These are phyloP conservation scores for Xylaria flabelliformis DNA, from an alignment of 495 filamentous ascomycete species.

Conservation along the genomic window DNA sequence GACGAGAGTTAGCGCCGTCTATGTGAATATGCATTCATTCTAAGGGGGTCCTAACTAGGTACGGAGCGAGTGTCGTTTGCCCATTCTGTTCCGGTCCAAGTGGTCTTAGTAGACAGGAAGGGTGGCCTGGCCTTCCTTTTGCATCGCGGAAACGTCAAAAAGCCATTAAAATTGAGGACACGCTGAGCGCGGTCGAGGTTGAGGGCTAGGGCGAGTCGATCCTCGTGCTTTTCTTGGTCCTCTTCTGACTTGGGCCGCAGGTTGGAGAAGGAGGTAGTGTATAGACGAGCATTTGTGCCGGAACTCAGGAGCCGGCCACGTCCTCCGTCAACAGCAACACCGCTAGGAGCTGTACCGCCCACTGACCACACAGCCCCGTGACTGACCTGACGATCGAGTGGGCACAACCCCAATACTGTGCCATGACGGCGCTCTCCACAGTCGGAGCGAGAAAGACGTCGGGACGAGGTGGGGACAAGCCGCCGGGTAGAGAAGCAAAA, in stretches of 20 bases:
- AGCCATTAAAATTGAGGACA: slow-evolving; percentile 60
- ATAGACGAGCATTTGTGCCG: slow-evolving; percentile 77
- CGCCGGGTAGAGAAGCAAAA: slow-evolving; percentile 61
- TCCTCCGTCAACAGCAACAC: slow-evolving; percentile 62
- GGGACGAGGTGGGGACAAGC: slow-evolving; percentile 43
- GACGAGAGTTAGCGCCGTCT: slow-evolving; percentile 13
- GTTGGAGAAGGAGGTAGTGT: slow-evolving; percentile 69
- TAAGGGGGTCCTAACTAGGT: slow-evolving; percentile 53
- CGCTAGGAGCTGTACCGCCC: slow-evolving; percentile 67
- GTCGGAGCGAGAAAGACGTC: slow-evolving; percentile 40
- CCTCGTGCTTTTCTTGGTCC: slow-evolving; percentile 71
- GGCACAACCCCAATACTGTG: slow-evolving; percentile 45
- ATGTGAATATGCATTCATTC: background rate
- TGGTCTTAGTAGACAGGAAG: slow-evolving; percentile 36
- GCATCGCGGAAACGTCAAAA: slow-evolving; percentile 40
- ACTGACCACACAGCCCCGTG: slow-evolving; percentile 80
- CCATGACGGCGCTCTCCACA: slow-evolving; percentile 42
- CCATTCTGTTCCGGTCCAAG: slow-evolving; percentile 69
- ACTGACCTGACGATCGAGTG: slow-evolving; percentile 60
- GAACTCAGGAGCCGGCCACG: slow-evolving; percentile 67
- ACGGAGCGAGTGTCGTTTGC: slow-evolving; percentile 51
- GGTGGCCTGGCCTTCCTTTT: slow-evolving; percentile 28
- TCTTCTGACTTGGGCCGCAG: slow-evolving; percentile 48
- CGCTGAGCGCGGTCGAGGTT: slow-evolving; percentile 74
- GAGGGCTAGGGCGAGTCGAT: slow-evolving; percentile 80